Base-by-base conservation (phyloP, 2,329 filamentous ascomycete species). In the Fusarium sambucinum region DNA sequence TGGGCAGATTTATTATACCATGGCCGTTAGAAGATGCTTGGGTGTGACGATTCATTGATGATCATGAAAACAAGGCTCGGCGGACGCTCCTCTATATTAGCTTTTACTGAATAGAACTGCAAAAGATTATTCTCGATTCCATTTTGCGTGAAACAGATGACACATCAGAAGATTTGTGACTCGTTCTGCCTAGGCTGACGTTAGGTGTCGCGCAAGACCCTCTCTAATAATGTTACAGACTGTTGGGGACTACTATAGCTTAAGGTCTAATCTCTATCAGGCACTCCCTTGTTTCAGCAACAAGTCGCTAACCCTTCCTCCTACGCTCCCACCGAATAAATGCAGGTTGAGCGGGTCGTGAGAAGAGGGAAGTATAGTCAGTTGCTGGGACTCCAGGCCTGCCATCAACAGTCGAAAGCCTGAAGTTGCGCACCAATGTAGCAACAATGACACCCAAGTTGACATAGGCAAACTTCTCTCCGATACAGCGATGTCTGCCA, bases 381-480 rank as follows among this genome's bases (percentile, higher is more conserved):
- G 90, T 92, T 19, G 79, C 83, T 2, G 90, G 86, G 37, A 92
- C 85, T 0, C 82, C 80, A 55, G 80, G 80, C 63, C 79, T 83
- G 1, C 86, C 88, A 55, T 87, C 84, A 7, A 85, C 68, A 44
- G 89, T 90, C 47, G 75, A 79, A 44, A 92, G 81, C 74, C 84
- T 87, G 74, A 92, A 85, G 47, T 87, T 80, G 13, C 89, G 80
- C 12, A 92, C 84, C 62, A 92, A 77, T 0, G 84, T 87, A 1
- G 85, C 84, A 25, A 92, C 78, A 63, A 93, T 92, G 11, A 87
- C 87, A 17, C 85, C 84, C 41, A 93, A 76, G 73, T 93, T 90
- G 44, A 91, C 78, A 71, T 92, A 92, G 1, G 90, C 90, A 76
- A 92, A 93, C 75, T 92, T 90, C 80, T 93, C 91, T 19, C 91